Conservation (phyloP, 2,329 filamentous ascomycete genomes). For the Colletotrichum sp. region DNA sequence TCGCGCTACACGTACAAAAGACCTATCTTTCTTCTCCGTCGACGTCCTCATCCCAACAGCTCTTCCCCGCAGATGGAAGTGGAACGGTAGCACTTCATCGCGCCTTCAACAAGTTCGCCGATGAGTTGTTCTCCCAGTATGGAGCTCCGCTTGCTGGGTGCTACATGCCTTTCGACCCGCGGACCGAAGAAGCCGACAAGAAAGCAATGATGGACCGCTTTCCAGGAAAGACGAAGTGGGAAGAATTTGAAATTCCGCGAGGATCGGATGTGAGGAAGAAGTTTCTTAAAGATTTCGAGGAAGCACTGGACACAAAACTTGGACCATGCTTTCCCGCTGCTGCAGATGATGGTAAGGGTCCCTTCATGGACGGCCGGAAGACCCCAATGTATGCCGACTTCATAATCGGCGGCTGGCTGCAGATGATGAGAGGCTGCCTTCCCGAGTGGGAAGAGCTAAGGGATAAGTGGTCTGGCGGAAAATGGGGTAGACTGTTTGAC, state of each 20-base stretch:
- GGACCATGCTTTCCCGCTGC: no score
- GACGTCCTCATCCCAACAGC: neutral
- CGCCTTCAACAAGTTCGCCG: neutral
- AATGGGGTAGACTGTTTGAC: neutral
- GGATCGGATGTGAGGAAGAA: neutral
- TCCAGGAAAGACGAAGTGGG: neutral
- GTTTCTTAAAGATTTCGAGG: neutral
- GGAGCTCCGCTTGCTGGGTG: neutral
- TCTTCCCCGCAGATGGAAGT: neutral
- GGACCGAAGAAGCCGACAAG: neutral
- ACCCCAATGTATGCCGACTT: neutral
- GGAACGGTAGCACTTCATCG: neutral
- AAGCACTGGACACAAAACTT: neutral
- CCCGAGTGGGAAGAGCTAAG: neutral
- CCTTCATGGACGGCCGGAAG: neutral
- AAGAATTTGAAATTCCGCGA: neutral
- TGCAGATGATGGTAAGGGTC: neutral
- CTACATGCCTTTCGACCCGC: neutral
- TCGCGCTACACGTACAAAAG: neutral
- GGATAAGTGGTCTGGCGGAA: fast-evolving
- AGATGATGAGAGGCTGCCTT: neutral
- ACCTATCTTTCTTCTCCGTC: neutral
- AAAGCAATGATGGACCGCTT: neutral
- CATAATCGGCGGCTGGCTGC: neutral
- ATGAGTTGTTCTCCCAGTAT: neutral